Percentiles rank a stretch among this genome's conserved stretches.
phyloP scores from a whole-genome alignment of 345 rosid species.

The Boechera stricta region DNA sequence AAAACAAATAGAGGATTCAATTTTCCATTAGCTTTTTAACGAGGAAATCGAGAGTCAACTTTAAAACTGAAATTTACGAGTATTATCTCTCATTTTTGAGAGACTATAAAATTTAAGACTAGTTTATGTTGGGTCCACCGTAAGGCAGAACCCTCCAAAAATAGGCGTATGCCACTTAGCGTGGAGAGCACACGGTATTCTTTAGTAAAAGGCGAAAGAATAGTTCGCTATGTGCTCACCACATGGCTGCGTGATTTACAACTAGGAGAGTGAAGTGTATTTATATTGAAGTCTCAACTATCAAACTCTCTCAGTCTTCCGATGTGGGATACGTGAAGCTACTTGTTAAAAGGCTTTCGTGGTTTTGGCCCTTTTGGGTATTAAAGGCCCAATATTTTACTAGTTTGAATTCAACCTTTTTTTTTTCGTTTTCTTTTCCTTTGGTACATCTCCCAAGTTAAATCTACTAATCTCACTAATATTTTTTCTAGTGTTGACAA shows the following conservation, averaged over 20 bases:
- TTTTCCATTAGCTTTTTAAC: not conserved
- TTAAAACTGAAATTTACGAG: no score
- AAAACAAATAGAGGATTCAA: not conserved
- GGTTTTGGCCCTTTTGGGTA: not conserved
- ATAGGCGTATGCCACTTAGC: slow-evolving; percentile 44
- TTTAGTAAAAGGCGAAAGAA: slow-evolving; percentile 48
- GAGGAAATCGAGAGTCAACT: no score
- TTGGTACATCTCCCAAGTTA: not conserved
- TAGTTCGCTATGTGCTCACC: slow-evolving; percentile 44
- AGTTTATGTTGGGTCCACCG: not conserved
- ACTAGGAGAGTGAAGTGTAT: not conserved
- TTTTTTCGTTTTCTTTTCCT: not conserved
- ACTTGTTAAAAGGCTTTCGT: not conserved
- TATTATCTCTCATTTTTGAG: no score
- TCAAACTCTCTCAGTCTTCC: not conserved
- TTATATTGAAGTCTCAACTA: not conserved
- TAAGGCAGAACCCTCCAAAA: slow-evolving; percentile 33
- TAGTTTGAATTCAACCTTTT: not conserved
- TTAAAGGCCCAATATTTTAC: slow-evolving; percentile 4
- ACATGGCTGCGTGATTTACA: not conserved
- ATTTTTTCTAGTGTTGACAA: not conserved
- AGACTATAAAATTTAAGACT: not conserved
- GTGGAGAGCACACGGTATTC: slow-evolving; percentile 46
- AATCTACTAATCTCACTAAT: not conserved
- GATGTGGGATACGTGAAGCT: slow-evolving; percentile 16